Evolutionary conservation across 1,139 yeast species (phyloP).

Genomic region (Debaryomycetaceae sp.): DNA sequence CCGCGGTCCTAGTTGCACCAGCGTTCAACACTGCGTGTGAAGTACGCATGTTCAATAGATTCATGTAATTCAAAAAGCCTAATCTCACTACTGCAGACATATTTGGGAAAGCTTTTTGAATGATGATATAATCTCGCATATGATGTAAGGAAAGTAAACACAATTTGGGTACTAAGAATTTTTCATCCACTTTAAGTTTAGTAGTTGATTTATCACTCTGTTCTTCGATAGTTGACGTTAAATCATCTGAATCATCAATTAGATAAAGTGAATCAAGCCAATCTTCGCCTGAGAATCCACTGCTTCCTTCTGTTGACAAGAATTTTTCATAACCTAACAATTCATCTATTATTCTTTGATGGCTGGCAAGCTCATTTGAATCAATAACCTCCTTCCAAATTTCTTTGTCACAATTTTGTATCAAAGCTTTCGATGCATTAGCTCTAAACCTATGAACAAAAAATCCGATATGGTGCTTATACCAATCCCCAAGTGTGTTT

Average conservation of each 20-base stretch:
- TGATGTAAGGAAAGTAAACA: conserved; percentile 30
- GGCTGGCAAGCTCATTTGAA: conserved; percentile 22
- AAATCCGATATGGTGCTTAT: conserved; percentile 63
- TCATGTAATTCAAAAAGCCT: conserved; percentile 49
- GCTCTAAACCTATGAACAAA: conserved; percentile 60
- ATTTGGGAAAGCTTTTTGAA: conserved; percentile 49
- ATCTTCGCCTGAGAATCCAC: conserved; percentile 28
- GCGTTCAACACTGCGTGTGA: conserved; percentile 70
- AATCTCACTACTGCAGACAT: conserved; percentile 30
- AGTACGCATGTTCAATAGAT: conserved; percentile 52
- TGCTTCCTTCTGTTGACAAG: conserved; percentile 29
- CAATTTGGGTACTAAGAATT: conserved; percentile 45
- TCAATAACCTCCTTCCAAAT: conserved; percentile 68
- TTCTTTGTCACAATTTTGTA: conserved; percentile 59
- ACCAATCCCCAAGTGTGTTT: conserved; percentile 56
- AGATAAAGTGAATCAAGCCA: conserved; percentile 49
- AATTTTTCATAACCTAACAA: conserved; percentile 50
- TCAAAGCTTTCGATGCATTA: conserved; percentile 43
- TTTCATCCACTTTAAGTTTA: conserved; percentile 15
- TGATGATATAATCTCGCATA: conserved; percentile 46
- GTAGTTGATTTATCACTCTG: neutral
- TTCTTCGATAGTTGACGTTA: conserved; percentile 1
- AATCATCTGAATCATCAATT: conserved; percentile 4
- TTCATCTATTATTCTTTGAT: conserved; percentile 55
- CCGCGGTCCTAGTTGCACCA: conserved; percentile 75